Conservation (phyloP, 106 monocot species). For the Gastrodia elata region DNA sequence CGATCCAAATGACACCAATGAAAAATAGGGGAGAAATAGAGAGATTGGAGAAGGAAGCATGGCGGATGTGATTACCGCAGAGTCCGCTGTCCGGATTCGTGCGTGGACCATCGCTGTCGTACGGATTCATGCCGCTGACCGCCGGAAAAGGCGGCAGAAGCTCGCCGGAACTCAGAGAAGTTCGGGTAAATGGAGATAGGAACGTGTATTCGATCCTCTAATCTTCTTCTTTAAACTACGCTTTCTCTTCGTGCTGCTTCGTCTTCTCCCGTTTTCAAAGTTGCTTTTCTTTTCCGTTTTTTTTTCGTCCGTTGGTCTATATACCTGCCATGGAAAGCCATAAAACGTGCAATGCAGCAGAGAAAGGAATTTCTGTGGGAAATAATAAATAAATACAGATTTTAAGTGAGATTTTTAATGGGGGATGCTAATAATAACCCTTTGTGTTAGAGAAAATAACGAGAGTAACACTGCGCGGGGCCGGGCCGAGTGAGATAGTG, state of each 20-base stretch:
- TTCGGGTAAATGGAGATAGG: not conserved
- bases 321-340: slow-evolving; percentile 8
- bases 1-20: not conserved
- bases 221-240: not conserved
- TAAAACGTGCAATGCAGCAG: not conserved
- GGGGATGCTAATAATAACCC: not conserved
- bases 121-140: slow-evolving; percentile 2
- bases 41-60: not conserved
- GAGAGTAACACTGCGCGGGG: not conserved
- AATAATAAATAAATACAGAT: not conserved
- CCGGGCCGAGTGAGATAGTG: not conserved
- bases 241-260: not conserved
- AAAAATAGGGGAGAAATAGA: not conserved
- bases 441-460: not conserved
- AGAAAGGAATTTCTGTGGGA: not conserved
- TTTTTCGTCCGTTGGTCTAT: not conserved
- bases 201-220: not conserved
- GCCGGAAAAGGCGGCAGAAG: not conserved
- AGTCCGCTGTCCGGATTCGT: slow-evolving; percentile 1
- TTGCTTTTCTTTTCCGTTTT: too few species aligned
- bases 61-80: not conserved
- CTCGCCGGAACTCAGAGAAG: not conserved
- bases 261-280: slow-evolving; percentile 7
- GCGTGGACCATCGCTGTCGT: not conserved
- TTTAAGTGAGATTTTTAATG: not conserved